Percentiles rank a stretch among this genome's conserved stretches.
Conservation (phyloP, 2,329 filamentous ascomycete species). For the Cadophora malorum region DNA sequence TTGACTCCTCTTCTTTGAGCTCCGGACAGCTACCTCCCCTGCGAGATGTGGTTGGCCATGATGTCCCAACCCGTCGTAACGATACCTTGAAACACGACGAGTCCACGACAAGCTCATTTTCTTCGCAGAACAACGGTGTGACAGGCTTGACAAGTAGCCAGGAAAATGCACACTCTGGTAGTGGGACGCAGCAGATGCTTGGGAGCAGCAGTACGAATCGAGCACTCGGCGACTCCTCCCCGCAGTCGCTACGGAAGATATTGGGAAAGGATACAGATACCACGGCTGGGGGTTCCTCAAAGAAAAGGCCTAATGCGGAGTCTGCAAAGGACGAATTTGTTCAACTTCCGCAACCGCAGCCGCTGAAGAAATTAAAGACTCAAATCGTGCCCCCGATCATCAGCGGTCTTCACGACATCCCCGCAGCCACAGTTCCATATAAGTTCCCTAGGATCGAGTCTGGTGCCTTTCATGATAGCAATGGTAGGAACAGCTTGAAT, state of each 20-base stretch:
- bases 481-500: conserved; percentile 48
- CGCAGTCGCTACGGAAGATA: conserved; percentile 46
- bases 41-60: background rate
- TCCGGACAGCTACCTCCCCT: conserved; percentile 11
- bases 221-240: conserved; percentile 43
- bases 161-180: conserved; percentile 42
- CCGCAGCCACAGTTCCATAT: conserved; percentile 45
- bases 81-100: conserved; percentile 33
- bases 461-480: conserved; percentile 54
- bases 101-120: conserved; percentile 28
- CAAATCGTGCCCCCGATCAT: conserved; percentile 66
- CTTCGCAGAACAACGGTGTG: conserved; percentile 32
- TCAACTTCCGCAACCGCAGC: conserved; percentile 68
- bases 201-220: conserved; percentile 31
- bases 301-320: conserved; percentile 59
- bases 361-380: conserved; percentile 66
- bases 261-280: conserved; percentile 42
- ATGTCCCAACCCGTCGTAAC: conserved; percentile 7
- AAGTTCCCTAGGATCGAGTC: conserved; percentile 12
- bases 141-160: conserved; percentile 34
- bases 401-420: conserved; percentile 58
- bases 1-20: background rate
- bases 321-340: conserved; percentile 66
- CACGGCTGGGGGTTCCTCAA: conserved; percentile 47
- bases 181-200: conserved; percentile 30